Base-by-base conservation (phyloP, 495 filamentous ascomycete species). In the Trichocladium antarcticum region DNA sequence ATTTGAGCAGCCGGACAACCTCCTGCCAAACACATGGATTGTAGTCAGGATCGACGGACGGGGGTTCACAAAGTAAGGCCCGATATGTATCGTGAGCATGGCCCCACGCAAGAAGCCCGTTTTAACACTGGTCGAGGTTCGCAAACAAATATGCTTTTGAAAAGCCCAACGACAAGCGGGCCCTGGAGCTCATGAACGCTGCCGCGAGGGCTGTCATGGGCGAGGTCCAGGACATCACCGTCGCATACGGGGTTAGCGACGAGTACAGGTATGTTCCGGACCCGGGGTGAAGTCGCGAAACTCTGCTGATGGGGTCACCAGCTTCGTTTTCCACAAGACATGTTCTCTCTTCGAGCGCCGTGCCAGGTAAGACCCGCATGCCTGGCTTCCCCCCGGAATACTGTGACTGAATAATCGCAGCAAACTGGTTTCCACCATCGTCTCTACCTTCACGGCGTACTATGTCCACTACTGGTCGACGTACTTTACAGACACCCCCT, bases 201-300 rank as follows among this genome's bases (percentile, higher is more conserved):
- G 87, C 87, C 1, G 92, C 92, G 2, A 74, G 76, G 34, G 84
- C 80, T 5, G 84, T 95, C 46, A 77, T 95, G 75, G 79, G 76
- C 52, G 87, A 95, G 31, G 64, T 96, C 2, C 81, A 85, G 10
- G 90, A 98, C 60, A 77, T 96, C 31, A 74, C 78, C 11, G 80
- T 96, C 54, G 88, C 82, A 1, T 98, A 96, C 54, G 92, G 92
- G 6, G 79, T 92, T 44, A 94, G 87, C 58, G 92, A 98, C 60
- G 92, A 98, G 62, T 97, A 79, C 60, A 92, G 86, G 87, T 83
- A 63, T 55, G 54, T 24, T 27, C 5, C 14, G 11, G 19, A 32
- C n/a, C 9, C 15, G 9, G 1, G 0, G 29, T 15, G 3, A 15
- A 22, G 8, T 32, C 9, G 1, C 12, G 3, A 17, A 17, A 2